These are phyloP conservation scores for Blastomyces gilchristii DNA, from an alignment of 2,329 filamentous ascomycete species.

Conservation along the genomic window DNA sequence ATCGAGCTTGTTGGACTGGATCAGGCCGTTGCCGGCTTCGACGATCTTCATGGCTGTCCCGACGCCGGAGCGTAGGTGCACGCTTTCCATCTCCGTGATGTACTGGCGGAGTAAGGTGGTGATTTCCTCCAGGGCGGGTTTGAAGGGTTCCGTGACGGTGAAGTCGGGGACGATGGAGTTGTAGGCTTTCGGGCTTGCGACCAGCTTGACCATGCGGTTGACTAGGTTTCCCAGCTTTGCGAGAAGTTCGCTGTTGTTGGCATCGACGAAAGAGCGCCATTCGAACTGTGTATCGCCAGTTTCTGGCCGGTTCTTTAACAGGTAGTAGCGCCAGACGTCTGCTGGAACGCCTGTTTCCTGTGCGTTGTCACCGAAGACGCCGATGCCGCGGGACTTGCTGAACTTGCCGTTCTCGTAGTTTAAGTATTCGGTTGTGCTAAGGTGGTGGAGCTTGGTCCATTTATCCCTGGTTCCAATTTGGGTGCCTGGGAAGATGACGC, in stretches of 20 bases:
- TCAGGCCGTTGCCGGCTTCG: constrained; percentile 48
- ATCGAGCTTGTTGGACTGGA: constrained; percentile 53
- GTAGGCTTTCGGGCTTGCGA: constrained; percentile 58
- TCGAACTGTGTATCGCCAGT: constrained; percentile 71
- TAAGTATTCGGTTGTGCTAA: constrained; percentile 73
- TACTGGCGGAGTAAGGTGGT: constrained; percentile 47
- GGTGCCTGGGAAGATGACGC: constrained; percentile 71
- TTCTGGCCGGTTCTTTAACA: constrained; percentile 68
- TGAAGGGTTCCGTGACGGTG: constrained; percentile 33
- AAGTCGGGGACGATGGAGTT: constrained; percentile 54
- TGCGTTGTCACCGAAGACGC: constrained; percentile 75
- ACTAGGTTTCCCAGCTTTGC: constrained; percentile 58
- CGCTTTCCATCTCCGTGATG: constrained; percentile 48
- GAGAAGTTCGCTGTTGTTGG: constrained; percentile 70
- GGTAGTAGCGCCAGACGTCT: constrained; percentile 76
- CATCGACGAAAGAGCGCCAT: constrained; percentile 64
- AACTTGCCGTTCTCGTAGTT: constrained; percentile 78
- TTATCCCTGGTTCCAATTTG: constrained; percentile 70
- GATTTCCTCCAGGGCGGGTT: constrained; percentile 36
- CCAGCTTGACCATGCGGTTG: constrained; percentile 40
- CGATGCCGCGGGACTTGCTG: constrained; percentile 70
- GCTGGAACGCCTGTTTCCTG: constrained; percentile 66
- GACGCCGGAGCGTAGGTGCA: constrained; percentile 49
- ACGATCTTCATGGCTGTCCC: constrained; percentile 47
- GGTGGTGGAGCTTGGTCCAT: constrained; percentile 73